phyloP scores from a whole-genome alignment of 257 asterid species.

The Ocimum tenuiflorum region DNA sequence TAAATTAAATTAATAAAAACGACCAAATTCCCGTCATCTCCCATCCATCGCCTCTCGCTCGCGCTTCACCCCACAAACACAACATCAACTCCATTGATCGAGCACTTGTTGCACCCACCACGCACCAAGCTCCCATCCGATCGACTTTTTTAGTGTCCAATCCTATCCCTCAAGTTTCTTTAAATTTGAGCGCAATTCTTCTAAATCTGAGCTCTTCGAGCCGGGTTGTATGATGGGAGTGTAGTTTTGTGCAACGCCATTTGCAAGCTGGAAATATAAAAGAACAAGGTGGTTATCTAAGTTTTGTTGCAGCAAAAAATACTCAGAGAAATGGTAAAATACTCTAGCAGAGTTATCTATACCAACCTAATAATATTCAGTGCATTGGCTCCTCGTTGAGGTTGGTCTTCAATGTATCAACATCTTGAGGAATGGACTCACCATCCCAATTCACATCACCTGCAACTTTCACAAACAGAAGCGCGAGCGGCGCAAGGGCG shows the following conservation, averaged over 20 bases:
- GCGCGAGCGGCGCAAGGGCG: too few species aligned
- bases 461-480: conserved; percentile 59
- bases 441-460: conserved; percentile 48
- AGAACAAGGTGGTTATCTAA: conserved; percentile 12
- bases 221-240: conserved; percentile 45
- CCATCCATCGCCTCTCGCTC: too few species aligned
- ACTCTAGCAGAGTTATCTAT: conserved; percentile 2
- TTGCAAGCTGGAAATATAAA: conserved; percentile 51
- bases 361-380: conserved; percentile 63
- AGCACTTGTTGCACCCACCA: conserved; percentile 90
- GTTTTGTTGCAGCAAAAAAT: neutral
- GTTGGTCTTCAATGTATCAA: conserved; percentile 62
- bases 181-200: conserved; percentile 47
- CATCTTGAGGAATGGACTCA: conserved; percentile 42
- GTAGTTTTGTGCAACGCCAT: conserved; percentile 58
- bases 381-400: conserved; percentile 81
- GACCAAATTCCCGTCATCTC: too few species aligned
- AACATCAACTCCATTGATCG: too few species aligned
- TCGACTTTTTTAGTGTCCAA: conserved; percentile 33
- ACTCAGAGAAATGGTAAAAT: neutral
- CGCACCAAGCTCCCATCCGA: conserved; percentile 84
- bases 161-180: conserved; percentile 44
- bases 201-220: conserved; percentile 48
- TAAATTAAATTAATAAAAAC: too few species aligned
- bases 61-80: too few species aligned